Percentiles rank a stretch among this genome's conserved stretches.
These are phyloP conservation scores for Hibiscus tridactylites DNA, from an alignment of 345 rosid species.

Conservation along the genomic window DNA sequence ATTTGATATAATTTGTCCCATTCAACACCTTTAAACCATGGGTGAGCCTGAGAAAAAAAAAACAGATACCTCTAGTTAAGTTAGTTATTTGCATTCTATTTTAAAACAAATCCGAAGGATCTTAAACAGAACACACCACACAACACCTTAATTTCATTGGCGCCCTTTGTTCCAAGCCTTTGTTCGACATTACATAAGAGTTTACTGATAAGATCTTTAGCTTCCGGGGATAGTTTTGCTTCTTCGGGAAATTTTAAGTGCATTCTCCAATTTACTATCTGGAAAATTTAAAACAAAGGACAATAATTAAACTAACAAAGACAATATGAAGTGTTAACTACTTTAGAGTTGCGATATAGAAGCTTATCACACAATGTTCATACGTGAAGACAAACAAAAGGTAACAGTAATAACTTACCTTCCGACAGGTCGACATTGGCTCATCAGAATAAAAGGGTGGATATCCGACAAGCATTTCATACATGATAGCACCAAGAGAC, in stretches of 20 bases:
- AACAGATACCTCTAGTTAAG: conserved; percentile 18
- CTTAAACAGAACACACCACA: conserved; percentile 38
- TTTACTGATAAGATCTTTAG: conserved; percentile 76
- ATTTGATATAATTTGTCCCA: conserved; percentile 83
- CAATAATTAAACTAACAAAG: neutral
- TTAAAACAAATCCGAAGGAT: conserved; percentile 15
- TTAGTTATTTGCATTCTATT: conserved; percentile 3
- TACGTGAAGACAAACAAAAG: too few relatives aligned
- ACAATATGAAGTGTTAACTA: neutral
- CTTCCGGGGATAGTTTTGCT: conserved; percentile 80
- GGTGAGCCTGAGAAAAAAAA: conserved; percentile 58
- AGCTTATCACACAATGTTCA: neutral
- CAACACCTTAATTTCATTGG: conserved; percentile 82
- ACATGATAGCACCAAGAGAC: conserved; percentile 99
- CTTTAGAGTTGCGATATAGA: neutral
- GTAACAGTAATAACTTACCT: conserved; percentile 34
- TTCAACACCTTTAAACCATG: conserved; percentile 74
- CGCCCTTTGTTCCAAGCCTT: conserved; percentile 90
- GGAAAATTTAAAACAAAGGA: conserved; percentile 12
- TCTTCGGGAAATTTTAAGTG: conserved; percentile 95
- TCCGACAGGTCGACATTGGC: conserved; percentile 98
- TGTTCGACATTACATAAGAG: conserved; percentile 88
- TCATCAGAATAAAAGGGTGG: conserved; percentile 99
- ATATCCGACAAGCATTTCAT: conserved; percentile 98
- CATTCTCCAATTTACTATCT: conserved; percentile 97